Percentiles rank a stretch among this genome's conserved stretches.
phyloP scores from a whole-genome alignment of 163 green algal species.

The Dunaliella salina region DNA sequence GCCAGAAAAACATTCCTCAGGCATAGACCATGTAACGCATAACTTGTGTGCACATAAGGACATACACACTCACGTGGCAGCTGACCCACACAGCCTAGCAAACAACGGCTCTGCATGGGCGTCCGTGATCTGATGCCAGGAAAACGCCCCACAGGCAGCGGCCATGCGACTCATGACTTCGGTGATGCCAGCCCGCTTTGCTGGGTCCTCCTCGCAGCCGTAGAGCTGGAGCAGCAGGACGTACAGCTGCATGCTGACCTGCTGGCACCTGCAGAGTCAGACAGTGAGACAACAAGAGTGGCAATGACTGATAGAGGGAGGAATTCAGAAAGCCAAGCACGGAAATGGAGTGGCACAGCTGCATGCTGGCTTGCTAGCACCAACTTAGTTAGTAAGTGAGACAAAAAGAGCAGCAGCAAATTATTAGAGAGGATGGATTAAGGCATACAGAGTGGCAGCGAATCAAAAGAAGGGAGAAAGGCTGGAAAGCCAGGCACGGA shows the following conservation, averaged over 20 bases:
- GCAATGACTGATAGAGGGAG: no score
- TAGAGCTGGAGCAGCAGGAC: slow-evolving; percentile 64
- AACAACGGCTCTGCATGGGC: slow-evolving; percentile 22
- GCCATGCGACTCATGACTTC: neutral
- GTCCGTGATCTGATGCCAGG: slow-evolving; percentile 8
- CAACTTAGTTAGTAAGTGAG: no score
- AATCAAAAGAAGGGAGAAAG: no score
- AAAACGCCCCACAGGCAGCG: neutral
- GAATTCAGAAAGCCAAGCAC: no score
- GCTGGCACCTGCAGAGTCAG: slow-evolving; percentile 7
- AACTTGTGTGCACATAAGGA: no score
- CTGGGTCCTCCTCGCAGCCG: slow-evolving; percentile 30
- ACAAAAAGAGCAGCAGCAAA: no score
- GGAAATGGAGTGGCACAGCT: no score
- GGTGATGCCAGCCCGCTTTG: neutral
- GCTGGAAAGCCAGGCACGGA: no score
- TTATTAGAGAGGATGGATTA: no score
- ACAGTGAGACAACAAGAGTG: no score
- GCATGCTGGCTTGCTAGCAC: no score
- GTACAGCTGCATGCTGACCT: slow-evolving; percentile 43
- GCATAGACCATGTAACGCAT: neutral
- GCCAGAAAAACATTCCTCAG: neutral
- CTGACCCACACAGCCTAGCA: neutral
- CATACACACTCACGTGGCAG: neutral
- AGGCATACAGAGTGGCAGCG: no score